Conservation (phyloP, 169 alveolate genomes). For the Theileria annulata region DNA sequence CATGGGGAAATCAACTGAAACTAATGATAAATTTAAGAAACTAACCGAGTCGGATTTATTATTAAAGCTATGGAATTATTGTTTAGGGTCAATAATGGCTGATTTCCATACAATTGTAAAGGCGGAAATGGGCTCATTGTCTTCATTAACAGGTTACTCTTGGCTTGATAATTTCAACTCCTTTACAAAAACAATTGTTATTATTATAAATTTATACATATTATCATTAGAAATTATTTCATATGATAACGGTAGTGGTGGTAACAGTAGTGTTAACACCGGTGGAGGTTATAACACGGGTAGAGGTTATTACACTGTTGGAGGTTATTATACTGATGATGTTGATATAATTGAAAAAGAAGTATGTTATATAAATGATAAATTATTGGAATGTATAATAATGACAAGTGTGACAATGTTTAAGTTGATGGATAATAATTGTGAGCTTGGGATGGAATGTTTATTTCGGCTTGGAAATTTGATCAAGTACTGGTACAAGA, state of each 20-base stretch:
- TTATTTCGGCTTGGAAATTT: constrained; percentile 25
- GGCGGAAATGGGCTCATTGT: constrained; percentile 48
- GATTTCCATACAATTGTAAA: constrained; percentile 30
- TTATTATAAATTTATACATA: neutral
- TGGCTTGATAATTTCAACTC: constrained; percentile 34
- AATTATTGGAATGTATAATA: constrained; percentile 22
- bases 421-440: neutral
- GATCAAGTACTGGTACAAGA: constrained; percentile 53
- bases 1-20: constrained; percentile 13
- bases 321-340: too few relatives aligned
- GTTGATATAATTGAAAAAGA: constrained; percentile 15
- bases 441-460: constrained; percentile 2
- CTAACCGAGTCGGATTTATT: constrained; percentile 9
- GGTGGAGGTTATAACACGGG: too few relatives aligned
- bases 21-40: constrained; percentile 6
- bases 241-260: constrained; percentile 1
- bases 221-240: constrained; percentile 32
- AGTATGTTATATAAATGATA: constrained; percentile 39
- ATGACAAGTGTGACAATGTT: constrained; percentile 3
- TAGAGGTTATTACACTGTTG: too few relatives aligned
- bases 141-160: constrained; percentile 46
- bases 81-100: constrained; percentile 31
- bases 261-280: too few relatives aligned
- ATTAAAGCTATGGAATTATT: constrained; percentile 40
- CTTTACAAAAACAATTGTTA: constrained; percentile 15